Percentiles rank a stretch among this genome's conserved stretches.
phyloP scores from a whole-genome alignment of 2,329 filamentous ascomycete species.

The Colletotrichum tropicale region DNA sequence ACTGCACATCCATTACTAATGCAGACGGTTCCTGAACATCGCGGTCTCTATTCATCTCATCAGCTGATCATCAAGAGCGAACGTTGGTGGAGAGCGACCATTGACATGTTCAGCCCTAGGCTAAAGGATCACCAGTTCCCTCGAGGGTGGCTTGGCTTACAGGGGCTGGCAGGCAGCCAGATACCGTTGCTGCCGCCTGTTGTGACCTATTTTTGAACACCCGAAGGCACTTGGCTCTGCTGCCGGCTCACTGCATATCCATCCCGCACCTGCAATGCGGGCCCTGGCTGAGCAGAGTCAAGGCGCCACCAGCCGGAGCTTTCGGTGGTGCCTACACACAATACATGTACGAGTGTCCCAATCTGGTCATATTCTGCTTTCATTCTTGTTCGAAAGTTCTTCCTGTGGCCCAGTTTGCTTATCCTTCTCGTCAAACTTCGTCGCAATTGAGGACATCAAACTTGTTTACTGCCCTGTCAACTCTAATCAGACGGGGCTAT shows the following conservation, averaged over 20 bases:
- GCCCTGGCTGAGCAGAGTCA: not conserved
- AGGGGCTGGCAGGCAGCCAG: not conserved
- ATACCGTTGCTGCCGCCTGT: not conserved
- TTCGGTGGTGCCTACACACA: not conserved
- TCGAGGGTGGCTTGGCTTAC: not conserved
- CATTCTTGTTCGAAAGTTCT: not conserved
- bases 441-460: not conserved
- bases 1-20: not conserved
- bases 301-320: not conserved
- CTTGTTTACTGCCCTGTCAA: not conserved
- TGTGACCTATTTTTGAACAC: not conserved
- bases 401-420: not conserved
- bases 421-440: not conserved
- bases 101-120: not conserved
- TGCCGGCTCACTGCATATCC: not conserved
- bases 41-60: not conserved
- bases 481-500: not conserved
- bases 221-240: not conserved
- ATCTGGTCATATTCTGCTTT: not conserved
- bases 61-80: not conserved
- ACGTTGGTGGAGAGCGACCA: not conserved
- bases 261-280: not conserved
- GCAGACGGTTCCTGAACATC: not conserved
- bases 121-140: not conserved
- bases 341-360: not conserved